Percentiles rank a stretch among this genome's conserved stretches.
Evolutionary conservation across 2,329 filamentous ascomycete species (phyloP).

Genomic region (Cordyceps militaris): DNA sequence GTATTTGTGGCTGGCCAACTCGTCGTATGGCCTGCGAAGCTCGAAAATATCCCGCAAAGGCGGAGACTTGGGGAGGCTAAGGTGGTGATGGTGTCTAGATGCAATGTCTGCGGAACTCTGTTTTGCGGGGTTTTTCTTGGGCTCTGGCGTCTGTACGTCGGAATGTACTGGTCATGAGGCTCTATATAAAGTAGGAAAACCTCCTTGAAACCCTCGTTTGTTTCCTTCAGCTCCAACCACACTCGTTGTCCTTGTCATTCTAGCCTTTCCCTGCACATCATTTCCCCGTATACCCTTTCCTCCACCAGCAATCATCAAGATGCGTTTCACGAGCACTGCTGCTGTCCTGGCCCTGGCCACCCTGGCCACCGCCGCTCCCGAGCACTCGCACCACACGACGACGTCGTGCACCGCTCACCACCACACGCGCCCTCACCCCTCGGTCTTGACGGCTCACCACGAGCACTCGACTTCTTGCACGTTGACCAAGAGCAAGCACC

Average conservation of each 20-base stretch:
- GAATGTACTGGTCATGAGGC: no score
- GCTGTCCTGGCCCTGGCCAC: conserved; percentile 15
- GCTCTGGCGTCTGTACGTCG: no score
- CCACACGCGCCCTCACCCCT: background rate
- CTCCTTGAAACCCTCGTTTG: background rate
- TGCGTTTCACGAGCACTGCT: conserved; percentile 6
- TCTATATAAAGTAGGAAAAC: background rate
- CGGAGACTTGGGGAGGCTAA: background rate
- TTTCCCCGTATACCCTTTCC: background rate
- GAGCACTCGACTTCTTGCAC: background rate
- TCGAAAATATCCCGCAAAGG: background rate
- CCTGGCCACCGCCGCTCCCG: conserved; percentile 24
- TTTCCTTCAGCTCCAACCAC: background rate
- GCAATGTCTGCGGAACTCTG: background rate
- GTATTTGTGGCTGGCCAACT: background rate
- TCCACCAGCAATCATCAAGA: background rate
- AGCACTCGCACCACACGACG: background rate
- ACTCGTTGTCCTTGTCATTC: background rate
- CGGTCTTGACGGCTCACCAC: background rate
- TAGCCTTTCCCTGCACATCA: background rate
- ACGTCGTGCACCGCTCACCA: background rate
- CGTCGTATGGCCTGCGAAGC: no score
- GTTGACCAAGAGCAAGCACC: background rate
- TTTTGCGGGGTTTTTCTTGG: no score
- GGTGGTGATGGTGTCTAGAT: background rate